phyloP scores from a whole-genome alignment of 225 moss, liverwort and hornwort species.

The Physcomitrellopsis africana region DNA sequence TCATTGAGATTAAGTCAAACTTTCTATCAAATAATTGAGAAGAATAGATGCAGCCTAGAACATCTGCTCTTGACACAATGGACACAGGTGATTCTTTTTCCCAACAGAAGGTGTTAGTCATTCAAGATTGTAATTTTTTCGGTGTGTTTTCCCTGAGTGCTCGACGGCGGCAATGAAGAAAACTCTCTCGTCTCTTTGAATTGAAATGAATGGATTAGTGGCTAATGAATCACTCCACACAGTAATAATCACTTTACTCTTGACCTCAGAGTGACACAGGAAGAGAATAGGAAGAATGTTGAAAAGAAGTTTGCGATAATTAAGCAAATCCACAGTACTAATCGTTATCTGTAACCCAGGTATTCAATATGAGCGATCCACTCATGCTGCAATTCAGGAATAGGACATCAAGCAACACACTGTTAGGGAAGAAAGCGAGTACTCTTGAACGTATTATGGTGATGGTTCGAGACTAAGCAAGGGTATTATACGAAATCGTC shows the following conservation, averaged over 20 bases:
- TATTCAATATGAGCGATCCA: not conserved
- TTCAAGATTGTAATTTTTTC: not conserved
- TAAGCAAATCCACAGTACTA: too few species aligned
- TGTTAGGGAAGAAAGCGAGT: too few species aligned
- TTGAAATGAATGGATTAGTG: not conserved
- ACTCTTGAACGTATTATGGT: not conserved
- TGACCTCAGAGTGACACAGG: constrained; percentile 1
- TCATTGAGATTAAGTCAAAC: too few species aligned
- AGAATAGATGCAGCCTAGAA: not conserved
- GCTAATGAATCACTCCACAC: not conserved
- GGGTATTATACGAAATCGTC: not conserved
- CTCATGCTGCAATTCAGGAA: not conserved
- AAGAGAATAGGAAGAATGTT: not conserved
- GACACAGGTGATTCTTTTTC: not conserved
- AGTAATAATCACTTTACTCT: not conserved
- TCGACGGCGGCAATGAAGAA: not conserved
- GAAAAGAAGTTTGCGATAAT: too few species aligned
- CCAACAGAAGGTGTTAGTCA: not conserved
- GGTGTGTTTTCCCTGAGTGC: not conserved
- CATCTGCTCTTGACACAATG: not conserved
- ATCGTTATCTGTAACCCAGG: too few species aligned
- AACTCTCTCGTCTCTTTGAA: not conserved
- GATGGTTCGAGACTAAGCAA: too few species aligned
- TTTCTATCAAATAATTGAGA: not conserved
- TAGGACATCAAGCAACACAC: not conserved